These are phyloP conservation scores for Platanus orientalis DNA, from an alignment of 164 flowering plant genomes.

Conservation along the genomic window DNA sequence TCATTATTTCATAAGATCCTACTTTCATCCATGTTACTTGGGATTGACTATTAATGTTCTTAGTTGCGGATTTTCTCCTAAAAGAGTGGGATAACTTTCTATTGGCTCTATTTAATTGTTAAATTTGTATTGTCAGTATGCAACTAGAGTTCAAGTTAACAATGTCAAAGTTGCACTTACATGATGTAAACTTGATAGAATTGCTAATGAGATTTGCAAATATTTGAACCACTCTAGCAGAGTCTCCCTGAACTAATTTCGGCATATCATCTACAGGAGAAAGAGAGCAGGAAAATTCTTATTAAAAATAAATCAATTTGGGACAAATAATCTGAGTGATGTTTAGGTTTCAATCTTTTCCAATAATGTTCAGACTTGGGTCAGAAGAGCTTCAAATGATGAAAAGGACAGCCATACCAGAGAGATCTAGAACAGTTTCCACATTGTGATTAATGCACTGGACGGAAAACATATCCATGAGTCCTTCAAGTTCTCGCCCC, in stretches of 20 bases:
- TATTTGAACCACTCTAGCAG: constrained; percentile 92
- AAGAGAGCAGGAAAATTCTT: background rate
- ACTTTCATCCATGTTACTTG: background rate
- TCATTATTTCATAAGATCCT: background rate
- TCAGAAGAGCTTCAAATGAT: background rate
- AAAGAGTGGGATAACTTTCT: background rate
- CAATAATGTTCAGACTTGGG: background rate
- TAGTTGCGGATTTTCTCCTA: background rate
- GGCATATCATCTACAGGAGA: constrained; percentile 95
- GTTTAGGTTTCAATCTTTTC: background rate
- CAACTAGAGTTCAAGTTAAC: too few relatives aligned
- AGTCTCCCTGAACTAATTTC: constrained; percentile 76
- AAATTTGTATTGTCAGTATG: background rate
- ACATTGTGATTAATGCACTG: constrained; percentile 88
- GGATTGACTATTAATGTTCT: background rate
- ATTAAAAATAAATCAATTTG: background rate
- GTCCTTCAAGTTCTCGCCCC: constrained; percentile 91
- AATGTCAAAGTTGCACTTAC: constrained; percentile 57
- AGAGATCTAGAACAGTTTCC: constrained; percentile 78
- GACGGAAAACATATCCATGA: constrained; percentile 94
- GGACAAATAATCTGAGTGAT: background rate
- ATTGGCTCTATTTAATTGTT: background rate
- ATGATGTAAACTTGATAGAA: constrained; percentile 89
- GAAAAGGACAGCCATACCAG: constrained; percentile 53
- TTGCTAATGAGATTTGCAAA: constrained; percentile 94